Evolutionary conservation across 2,329 filamentous ascomycete species (phyloP), one percentile per base, ranked within the genome.

Genomic region (Zymoseptoria pseudotritici): DNA sequence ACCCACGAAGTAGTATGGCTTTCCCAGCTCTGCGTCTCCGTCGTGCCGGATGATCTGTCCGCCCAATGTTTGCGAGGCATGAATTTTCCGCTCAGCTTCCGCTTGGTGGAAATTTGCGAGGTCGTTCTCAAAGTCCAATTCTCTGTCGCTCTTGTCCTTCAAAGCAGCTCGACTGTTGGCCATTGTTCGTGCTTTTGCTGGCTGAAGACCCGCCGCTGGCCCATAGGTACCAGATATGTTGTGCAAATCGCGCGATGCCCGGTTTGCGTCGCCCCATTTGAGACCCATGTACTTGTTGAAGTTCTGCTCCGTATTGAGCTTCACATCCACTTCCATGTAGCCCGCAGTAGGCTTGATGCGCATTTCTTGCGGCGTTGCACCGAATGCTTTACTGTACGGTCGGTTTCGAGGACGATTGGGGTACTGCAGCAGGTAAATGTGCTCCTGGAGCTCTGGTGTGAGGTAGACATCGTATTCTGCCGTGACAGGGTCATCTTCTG

Each of bases 301-400:
- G 71, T 90, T 87, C 58, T 78, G 73, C 54, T 80, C 79, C 63
- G 86, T 86, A 78, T 86, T 85, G 67, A 97, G 80, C 4, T 91
- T 90, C n/a, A 97, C 83, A 73, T 99, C 94, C 56, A 97, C 81
- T 76, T 99, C 94, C 59, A 97, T 80, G 77, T 97, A 89, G 58
- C 92, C 92, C 0, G 89, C 84, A 59, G 82, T 78, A 13, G 87
- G 83, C 78, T 97, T 99, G 73, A 96, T 79, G 66, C 93, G 90
- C 69, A 97, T 79, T 68, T 88, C 85, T 17, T 84, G 79, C 10
- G 93, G 89, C 58, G 81, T 79, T 29, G 82, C 79, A 17, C 78
- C 76, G 56, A 78, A 75, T 11, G 76, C 71, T 21, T 83, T 80
- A 58, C 83, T 83, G 75, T 89, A 88, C 5, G 83, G 80, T 63